Evolutionary conservation across 202 grass and related monocot species (phyloP).

Genomic region (Saccharum hybrid): DNA sequence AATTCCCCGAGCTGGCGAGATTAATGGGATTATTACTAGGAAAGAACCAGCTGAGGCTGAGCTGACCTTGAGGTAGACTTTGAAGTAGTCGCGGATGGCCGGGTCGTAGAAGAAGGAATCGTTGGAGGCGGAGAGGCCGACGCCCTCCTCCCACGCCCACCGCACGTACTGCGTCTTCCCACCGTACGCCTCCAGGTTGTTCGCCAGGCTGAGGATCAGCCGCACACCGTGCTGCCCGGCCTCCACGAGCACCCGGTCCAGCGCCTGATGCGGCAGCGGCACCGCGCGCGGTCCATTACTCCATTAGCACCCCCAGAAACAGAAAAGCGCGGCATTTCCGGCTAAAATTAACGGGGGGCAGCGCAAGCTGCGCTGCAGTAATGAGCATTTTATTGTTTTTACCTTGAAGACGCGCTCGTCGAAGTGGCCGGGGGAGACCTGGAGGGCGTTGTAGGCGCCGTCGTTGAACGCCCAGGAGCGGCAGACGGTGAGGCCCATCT

Average conservation of each 20-base stretch:
- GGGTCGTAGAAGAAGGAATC: constrained; percentile 96
- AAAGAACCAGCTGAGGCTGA: too few relatives aligned
- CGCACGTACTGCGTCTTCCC: constrained; percentile 92
- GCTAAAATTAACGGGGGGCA: neutral
- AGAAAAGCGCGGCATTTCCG: constrained; percentile 5
- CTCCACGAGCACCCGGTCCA: constrained; percentile 83
- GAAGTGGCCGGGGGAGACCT: constrained; percentile 76
- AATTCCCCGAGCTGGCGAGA: constrained; percentile 25
- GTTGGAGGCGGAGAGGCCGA: constrained; percentile 77
- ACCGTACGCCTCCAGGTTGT: constrained; percentile 92
- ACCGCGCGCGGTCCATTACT: too few relatives aligned
- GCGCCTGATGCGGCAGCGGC: constrained; percentile 45
- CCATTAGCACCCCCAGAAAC: neutral
- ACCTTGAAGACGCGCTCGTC: constrained; percentile 90
- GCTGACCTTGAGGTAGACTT: constrained; percentile 83
- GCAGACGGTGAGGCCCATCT: constrained; percentile 92
- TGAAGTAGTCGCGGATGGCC: constrained; percentile 90
- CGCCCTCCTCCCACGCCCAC: constrained; percentile 95
- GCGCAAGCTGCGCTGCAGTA: too few relatives aligned
- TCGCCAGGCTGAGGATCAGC: constrained; percentile 74
- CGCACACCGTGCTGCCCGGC: constrained; percentile 69
- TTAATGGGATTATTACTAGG: neutral
- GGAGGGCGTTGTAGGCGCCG: constrained; percentile 88
- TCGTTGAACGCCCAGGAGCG: constrained; percentile 99
- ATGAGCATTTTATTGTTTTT: neutral